phyloP scores from a whole-genome alignment of 306 rosid genomes.

The Rosa rugosa region DNA sequence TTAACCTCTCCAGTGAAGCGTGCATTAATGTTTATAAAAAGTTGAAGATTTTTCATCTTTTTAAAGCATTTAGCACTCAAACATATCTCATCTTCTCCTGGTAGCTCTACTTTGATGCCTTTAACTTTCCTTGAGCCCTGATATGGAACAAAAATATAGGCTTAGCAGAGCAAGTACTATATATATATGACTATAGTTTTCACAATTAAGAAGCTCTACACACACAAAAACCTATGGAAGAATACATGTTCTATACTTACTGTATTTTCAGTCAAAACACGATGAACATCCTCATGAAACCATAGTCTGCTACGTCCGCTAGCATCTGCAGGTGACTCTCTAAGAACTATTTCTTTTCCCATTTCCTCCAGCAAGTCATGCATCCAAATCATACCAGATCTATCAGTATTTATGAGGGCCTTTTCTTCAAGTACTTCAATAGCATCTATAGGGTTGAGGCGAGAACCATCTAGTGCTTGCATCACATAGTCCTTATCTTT shows the following conservation, averaged over 20 bases:
- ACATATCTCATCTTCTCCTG: neutral
- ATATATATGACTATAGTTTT: no score
- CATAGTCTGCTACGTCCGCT: slow-evolving; percentile 34
- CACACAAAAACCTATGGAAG: neutral
- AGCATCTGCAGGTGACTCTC: neutral
- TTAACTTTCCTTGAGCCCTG: neutral
- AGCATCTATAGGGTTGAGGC: slow-evolving; percentile 12
- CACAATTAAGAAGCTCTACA: neutral
- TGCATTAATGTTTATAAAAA: neutral
- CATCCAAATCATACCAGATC: slow-evolving; percentile 13
- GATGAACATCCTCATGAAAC: slow-evolving; percentile 32
- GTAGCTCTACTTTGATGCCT: neutral
- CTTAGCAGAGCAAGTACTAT: no score
- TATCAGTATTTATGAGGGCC: neutral
- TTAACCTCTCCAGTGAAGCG: neutral
- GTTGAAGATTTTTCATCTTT: neutral
- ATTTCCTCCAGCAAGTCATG: slow-evolving; percentile 38
- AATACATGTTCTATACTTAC: neutral
- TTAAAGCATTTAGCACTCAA: neutral
- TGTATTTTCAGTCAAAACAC: neutral
- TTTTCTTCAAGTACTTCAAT: neutral
- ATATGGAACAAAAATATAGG: no score
- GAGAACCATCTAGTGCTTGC: slow-evolving; percentile 31
- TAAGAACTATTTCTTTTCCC: slow-evolving; percentile 34
- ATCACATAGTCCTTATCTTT: slow-evolving; percentile 20